Evolutionary conservation across 139 green algal species (phyloP).

Genomic region (Coelastrella sp.): DNA sequence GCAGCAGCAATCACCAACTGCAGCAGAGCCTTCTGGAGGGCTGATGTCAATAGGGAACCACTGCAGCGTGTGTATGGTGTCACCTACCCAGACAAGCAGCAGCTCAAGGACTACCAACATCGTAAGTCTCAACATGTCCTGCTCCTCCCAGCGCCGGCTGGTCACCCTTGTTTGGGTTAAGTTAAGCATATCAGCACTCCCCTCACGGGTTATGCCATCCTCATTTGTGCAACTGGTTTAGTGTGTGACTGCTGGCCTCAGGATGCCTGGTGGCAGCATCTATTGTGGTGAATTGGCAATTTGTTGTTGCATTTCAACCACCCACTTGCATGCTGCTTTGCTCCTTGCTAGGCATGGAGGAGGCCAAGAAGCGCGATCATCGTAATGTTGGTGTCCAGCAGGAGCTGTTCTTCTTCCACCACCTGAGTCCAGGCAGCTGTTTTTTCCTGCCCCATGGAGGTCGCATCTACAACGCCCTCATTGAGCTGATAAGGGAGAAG

Average conservation of each 20-base stretch:
- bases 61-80: slow-evolving; percentile 97
- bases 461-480: slow-evolving; percentile 95
- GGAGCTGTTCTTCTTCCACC: slow-evolving; percentile 98
- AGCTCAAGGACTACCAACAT: slow-evolving; percentile 96
- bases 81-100: slow-evolving; percentile 94
- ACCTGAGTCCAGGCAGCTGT: slow-evolving; percentile 87
- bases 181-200: no score
- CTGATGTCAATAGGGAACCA: slow-evolving; percentile 82
- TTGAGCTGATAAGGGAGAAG: slow-evolving; percentile 86
- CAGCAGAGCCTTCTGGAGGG: slow-evolving; percentile 91
- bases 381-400: slow-evolving; percentile 88
- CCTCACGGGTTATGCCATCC: no score
- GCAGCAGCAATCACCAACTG: slow-evolving; percentile 81
- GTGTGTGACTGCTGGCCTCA: no score
- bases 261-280: no score
- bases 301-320: no score
- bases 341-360: slow-evolving; percentile 70
- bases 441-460: slow-evolving; percentile 96
- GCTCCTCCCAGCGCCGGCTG: no score
- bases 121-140: no score
- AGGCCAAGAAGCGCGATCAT: slow-evolving; percentile 99
- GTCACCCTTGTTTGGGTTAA: no score
- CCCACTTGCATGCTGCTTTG: not conserved
- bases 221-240: no score
- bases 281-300: no score